A percentile compares a stretch with the other conserved stretches of the same genome.
Conservation (phyloP, 1,284 basidiomycete genomes). For the Microbotryomycetes sp. region DNA sequence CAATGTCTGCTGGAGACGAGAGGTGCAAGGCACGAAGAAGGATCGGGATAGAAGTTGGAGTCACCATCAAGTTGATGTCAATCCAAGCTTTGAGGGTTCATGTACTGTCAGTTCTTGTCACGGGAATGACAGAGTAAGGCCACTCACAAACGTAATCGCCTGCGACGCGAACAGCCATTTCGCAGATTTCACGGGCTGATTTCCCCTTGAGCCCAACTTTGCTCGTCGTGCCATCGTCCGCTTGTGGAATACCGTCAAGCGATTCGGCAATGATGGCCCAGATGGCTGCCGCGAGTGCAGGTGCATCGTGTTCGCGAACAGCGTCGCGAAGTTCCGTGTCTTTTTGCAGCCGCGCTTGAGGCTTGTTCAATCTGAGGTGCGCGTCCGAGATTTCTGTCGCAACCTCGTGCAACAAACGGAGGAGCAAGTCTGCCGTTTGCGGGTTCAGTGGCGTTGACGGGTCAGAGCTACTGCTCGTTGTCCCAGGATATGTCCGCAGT, state of each 20-base stretch:
- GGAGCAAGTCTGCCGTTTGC: slow-evolving; percentile 73
- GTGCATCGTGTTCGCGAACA: slow-evolving; percentile 78
- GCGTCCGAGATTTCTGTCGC: slow-evolving; percentile 88
- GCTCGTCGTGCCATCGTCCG: slow-evolving; percentile 37
- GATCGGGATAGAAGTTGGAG: slow-evolving; percentile 76
- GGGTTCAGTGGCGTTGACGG: slow-evolving; percentile 55
- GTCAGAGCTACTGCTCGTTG: slow-evolving; percentile 45
- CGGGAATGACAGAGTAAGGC: neutral
- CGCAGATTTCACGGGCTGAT: slow-evolving; percentile 68
- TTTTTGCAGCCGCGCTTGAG: slow-evolving; percentile 59
- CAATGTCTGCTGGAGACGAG: slow-evolving; percentile 48
- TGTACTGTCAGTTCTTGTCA: neutral
- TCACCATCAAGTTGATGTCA: slow-evolving; percentile 92
- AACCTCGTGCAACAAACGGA: slow-evolving; percentile 81
- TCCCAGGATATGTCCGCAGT: slow-evolving; percentile 50
- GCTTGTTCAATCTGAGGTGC: slow-evolving; percentile 63
- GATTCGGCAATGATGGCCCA: slow-evolving; percentile 73
- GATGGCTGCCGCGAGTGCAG: slow-evolving; percentile 76
- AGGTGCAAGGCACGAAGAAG: slow-evolving; percentile 82
- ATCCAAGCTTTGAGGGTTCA: slow-evolving; percentile 68
- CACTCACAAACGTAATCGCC: slow-evolving; percentile 87
- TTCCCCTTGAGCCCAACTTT: slow-evolving; percentile 43
- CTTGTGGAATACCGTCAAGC: slow-evolving; percentile 46
- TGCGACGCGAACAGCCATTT: slow-evolving; percentile 82
- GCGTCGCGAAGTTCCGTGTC: slow-evolving; percentile 79